phyloP scores from a whole-genome alignment of 2,329 filamentous ascomycete species.

The Botrytis hyacinthi region DNA sequence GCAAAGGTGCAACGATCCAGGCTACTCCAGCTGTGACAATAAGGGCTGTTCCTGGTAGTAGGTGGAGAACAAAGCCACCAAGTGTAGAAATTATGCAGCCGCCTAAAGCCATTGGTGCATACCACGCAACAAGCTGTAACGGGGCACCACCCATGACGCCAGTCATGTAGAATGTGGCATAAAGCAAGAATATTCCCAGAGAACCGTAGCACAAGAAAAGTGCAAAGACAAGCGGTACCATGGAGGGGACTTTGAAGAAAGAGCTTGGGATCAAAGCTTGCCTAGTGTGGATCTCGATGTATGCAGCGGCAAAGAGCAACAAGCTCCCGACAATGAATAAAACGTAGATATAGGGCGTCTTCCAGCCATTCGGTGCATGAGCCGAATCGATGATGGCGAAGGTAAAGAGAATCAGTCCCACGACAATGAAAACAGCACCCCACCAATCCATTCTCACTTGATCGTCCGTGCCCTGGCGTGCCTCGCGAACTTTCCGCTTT shows the following conservation, averaged over 20 bases:
- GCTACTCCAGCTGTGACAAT: conserved; percentile 52
- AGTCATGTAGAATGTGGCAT: conserved; percentile 64
- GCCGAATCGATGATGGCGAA: conserved; percentile 73
- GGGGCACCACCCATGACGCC: conserved; percentile 52
- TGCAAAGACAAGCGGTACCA: conserved; percentile 60
- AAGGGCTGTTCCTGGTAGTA: conserved; percentile 52
- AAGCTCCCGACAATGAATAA: conserved; percentile 62
- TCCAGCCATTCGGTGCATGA: conserved; percentile 67
- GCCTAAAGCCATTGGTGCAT: conserved; percentile 63
- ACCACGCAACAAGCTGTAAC: conserved; percentile 58
- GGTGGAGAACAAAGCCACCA: conserved; percentile 56
- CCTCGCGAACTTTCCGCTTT: conserved; percentile 32
- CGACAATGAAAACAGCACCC: conserved; percentile 59
- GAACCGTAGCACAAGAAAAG: conserved; percentile 68
- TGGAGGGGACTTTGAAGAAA: conserved; percentile 67
- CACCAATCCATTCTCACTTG: conserved; percentile 66
- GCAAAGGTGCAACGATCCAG: conserved; percentile 50
- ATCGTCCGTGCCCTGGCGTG: conserved; percentile 14
- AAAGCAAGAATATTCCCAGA: conserved; percentile 67
- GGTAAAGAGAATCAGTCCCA: conserved; percentile 66
- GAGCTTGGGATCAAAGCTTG: conserved; percentile 68
- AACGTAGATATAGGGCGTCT: conserved; percentile 68
- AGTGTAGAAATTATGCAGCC: conserved; percentile 64
- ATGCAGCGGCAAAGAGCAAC: conserved; percentile 59
- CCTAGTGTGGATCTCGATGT: conserved; percentile 66